Evolutionary conservation across 2,329 filamentous ascomycete genomes (phyloP).

Genomic region (Colletotrichum plurivorum): DNA sequence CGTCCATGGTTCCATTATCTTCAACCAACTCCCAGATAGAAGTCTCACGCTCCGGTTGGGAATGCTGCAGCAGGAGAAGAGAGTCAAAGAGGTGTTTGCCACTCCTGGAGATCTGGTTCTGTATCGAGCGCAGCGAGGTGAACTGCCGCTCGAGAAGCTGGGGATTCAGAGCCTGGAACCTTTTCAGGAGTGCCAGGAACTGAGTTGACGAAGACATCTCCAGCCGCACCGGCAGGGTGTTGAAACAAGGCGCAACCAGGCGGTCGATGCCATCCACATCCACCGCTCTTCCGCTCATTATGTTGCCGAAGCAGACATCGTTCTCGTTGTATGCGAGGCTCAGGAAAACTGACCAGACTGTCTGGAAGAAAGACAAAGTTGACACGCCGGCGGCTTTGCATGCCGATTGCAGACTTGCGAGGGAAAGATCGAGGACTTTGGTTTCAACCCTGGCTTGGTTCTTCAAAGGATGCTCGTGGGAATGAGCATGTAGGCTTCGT

Average conservation of each 20-base stretch:
- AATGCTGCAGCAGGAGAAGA: constrained; percentile 83
- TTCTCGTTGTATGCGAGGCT: constrained; percentile 65
- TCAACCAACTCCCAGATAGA: constrained; percentile 69
- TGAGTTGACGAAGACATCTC: constrained; percentile 62
- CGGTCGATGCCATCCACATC: constrained; percentile 75
- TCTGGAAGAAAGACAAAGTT: constrained; percentile 77
- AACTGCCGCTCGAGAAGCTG: constrained; percentile 79
- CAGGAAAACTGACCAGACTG: constrained; percentile 79
- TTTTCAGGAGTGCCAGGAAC: constrained; percentile 70
- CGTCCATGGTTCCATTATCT: constrained; percentile 77
- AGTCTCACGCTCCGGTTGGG: constrained; percentile 68
- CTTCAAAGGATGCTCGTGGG: too few relatives aligned
- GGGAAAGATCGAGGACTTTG: constrained; percentile 45
- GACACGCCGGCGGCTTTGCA: constrained; percentile 70
- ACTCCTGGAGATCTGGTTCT: constrained; percentile 60
- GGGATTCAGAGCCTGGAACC: constrained; percentile 73
- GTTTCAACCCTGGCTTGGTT: neutral
- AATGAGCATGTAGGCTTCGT: constrained; percentile 3
- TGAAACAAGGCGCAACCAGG: constrained; percentile 92
- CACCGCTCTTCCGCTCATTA: constrained; percentile 83
- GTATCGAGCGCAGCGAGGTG: constrained; percentile 80
- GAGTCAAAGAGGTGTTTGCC: constrained; percentile 81
- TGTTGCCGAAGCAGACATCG: constrained; percentile 90
- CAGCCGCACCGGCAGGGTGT: constrained; percentile 82
- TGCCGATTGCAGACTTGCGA: constrained; percentile 62